These are phyloP conservation scores for Scleroderma citrinum DNA, from an alignment of 768 basidiomycete genomes.

Conservation along the genomic window DNA sequence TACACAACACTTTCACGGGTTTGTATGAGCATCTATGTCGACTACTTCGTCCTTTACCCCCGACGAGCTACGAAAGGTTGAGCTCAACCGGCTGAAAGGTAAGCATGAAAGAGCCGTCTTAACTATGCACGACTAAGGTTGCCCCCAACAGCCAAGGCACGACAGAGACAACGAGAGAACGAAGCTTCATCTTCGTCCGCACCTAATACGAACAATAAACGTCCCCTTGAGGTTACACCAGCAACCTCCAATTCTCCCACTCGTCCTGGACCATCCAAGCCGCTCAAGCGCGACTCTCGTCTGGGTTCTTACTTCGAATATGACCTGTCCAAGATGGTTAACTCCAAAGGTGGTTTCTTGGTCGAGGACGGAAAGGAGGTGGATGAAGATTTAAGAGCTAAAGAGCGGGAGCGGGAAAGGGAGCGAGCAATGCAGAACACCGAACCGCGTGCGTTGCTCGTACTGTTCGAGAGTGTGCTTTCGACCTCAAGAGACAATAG, in stretches of 20 bases:
- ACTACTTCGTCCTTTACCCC: conserved; percentile 36
- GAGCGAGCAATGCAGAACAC: conserved; percentile 68
- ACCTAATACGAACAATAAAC: conserved; percentile 67
- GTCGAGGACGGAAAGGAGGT: conserved; percentile 82
- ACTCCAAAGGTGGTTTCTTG: conserved; percentile 93
- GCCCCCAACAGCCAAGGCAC: conserved; percentile 84
- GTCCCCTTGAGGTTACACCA: conserved; percentile 55
- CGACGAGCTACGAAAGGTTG: conserved; percentile 66
- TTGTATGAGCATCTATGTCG: no score
- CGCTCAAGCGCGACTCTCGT: conserved; percentile 65
- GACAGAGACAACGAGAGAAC: conserved; percentile 61
- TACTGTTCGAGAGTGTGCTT: not conserved
- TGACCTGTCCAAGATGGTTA: conserved; percentile 94
- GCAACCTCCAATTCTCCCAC: conserved; percentile 61
- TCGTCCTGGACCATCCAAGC: conserved; percentile 39
- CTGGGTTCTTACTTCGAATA: conserved; percentile 95
- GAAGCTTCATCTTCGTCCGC: conserved; percentile 40
- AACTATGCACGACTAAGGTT: conserved; percentile 2
- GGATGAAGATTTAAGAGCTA: conserved; percentile 66
- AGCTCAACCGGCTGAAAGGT: conserved; percentile 80
- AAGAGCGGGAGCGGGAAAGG: conserved; percentile 77
- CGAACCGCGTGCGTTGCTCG: conserved; percentile 53
- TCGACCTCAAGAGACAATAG: conserved; percentile 33
- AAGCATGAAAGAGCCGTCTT: not conserved
- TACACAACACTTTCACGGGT: no score